Base-by-base conservation (phyloP, 768 basidiomycete species). In the Mycena vulgaris region DNA sequence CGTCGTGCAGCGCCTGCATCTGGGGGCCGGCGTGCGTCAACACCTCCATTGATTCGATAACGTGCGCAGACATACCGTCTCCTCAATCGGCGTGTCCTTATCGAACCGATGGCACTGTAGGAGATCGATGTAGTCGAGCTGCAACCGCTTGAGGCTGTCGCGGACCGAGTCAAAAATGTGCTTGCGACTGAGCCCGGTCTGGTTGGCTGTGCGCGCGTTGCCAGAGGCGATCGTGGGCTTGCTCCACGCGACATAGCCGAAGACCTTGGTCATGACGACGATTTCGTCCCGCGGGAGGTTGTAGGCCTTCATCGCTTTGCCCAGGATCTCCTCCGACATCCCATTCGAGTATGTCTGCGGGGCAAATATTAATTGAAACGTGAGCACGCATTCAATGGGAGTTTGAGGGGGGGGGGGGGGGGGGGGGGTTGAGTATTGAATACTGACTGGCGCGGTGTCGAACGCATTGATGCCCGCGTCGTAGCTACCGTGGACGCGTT, bases 41-140 rank as follows among this genome's bases (percentile, higher is more conserved):
- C n/a, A n/a, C n/a, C n/a, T n/a, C 16, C 28, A 8, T 28, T 17
- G 28, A 28, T 2, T 7, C 16, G n/a, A n/a, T n/a, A 52, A 30
- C 23, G 3, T 2, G 5, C n/a, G 8, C n/a, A 19, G 10, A 25
- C 23, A 27, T 17, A 48, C 47, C 11, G 47, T 48, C 14, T 48
- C 47, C 5, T 85, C 85, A 33, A 90, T 88, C 1, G 89, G 89
- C 0, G 90, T 90, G 3, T 89, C 80, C 19, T 79, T 63, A 69
- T 89, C 89, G 70, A 89, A 89, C 7, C 89, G 83, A 75, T 89
- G 87, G 74, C 86, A 61, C 31, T 61, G 59, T 10, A 61, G 59
- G 5, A 49, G 21, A 14, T 61, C 59, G 45, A 61, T 59, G 28
- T 59, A 59, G 37, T 59, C 57, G 9, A 59, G 40, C 40, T 45